phyloP scores from a whole-genome alignment of 2,329 filamentous ascomycete species.

The Podosphaera xanthii region DNA sequence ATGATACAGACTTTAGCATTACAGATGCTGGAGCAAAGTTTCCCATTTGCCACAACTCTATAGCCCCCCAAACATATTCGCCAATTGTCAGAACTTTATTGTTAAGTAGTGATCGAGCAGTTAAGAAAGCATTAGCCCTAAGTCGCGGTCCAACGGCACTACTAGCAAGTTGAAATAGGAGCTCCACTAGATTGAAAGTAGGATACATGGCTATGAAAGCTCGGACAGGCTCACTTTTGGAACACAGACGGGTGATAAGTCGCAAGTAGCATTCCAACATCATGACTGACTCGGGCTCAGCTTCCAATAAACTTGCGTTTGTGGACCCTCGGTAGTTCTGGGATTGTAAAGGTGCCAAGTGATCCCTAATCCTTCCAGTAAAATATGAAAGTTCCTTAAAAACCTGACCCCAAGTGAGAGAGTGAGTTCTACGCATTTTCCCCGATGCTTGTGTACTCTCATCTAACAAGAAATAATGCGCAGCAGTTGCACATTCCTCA shows the following conservation, averaged over 20 bases:
- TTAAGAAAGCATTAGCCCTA: conserved; percentile 63
- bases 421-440: conserved; percentile 61
- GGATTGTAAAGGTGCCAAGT: conserved; percentile 31
- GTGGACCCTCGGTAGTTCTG: conserved; percentile 35
- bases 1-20: conserved; percentile 18
- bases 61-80: conserved; percentile 52
- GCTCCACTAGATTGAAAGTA: conserved; percentile 45
- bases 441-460: conserved; percentile 52
- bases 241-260: conserved; percentile 60
- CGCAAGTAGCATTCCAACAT: conserved; percentile 91
- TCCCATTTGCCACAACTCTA: conserved; percentile 62
- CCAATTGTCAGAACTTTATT: conserved; percentile 47
- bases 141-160: conserved; percentile 55
- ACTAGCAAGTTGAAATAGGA: conserved; percentile 58
- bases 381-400: conserved; percentile 78
- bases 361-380: conserved; percentile 53
- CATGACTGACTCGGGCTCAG: conserved; percentile 78
- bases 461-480: conserved; percentile 75
- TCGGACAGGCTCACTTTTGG: conserved; percentile 49
- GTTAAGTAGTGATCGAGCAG: conserved; percentile 51
- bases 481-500: conserved; percentile 57
- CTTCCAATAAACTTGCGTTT: conserved; percentile 44
- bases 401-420: conserved; percentile 81
- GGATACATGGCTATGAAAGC: conserved; percentile 45
- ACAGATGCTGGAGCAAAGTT: conserved; percentile 24